Percentiles rank a stretch among this genome's conserved stretches.
These are phyloP conservation scores for Colletotrichum somersetense DNA, from an alignment of 2,329 filamentous ascomycete species.

Conservation along the genomic window DNA sequence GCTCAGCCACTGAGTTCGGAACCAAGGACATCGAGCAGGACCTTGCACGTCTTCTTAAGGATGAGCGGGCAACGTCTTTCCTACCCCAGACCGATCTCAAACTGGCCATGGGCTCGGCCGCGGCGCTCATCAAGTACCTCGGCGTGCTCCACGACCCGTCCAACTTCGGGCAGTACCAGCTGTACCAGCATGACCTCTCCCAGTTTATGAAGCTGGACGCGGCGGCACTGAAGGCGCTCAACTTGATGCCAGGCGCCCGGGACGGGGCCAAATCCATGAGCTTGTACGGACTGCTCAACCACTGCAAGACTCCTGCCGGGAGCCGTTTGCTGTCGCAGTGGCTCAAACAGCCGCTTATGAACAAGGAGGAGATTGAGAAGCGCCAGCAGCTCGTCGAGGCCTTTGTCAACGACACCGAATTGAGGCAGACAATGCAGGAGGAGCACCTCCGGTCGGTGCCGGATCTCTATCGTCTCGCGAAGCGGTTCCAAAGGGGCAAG, in stretches of 20 bases:
- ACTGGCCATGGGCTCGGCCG: constrained; percentile 94
- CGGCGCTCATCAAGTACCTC: constrained; percentile 94
- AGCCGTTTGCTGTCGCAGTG: constrained; percentile 92
- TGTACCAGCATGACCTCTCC: constrained; percentile 96
- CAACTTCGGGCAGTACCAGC: constrained; percentile 96
- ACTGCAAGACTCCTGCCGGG: constrained; percentile 96
- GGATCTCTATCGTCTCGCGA: constrained; percentile 92
- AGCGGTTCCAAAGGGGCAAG: constrained; percentile 92
- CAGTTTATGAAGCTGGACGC: constrained; percentile 99
- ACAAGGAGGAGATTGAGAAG: constrained; percentile 86
- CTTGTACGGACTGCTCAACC: constrained; percentile 91
- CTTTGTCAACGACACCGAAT: constrained; percentile 91
- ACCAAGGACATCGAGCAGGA: constrained; percentile 97
- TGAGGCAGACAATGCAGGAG: constrained; percentile 96
- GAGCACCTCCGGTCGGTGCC: constrained; percentile 93
- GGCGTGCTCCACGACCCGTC: constrained; percentile 89
- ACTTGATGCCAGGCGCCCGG: constrained; percentile 94
- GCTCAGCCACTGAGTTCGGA: constrained; percentile 81
- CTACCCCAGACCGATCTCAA: constrained; percentile 94
- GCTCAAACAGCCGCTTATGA: constrained; percentile 98
- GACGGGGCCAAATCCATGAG: constrained; percentile 99
- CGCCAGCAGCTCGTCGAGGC: constrained; percentile 95
- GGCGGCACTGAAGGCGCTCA: constrained; percentile 91
- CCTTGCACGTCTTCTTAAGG: constrained; percentile 85
- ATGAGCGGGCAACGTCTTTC: constrained; percentile 81